A percentile compares a stretch with the other conserved stretches of the same genome.
These are phyloP conservation scores for Coemansia sp. DNA, from an alignment of 192 early-diverging fungal genomes.

Conservation along the genomic window DNA sequence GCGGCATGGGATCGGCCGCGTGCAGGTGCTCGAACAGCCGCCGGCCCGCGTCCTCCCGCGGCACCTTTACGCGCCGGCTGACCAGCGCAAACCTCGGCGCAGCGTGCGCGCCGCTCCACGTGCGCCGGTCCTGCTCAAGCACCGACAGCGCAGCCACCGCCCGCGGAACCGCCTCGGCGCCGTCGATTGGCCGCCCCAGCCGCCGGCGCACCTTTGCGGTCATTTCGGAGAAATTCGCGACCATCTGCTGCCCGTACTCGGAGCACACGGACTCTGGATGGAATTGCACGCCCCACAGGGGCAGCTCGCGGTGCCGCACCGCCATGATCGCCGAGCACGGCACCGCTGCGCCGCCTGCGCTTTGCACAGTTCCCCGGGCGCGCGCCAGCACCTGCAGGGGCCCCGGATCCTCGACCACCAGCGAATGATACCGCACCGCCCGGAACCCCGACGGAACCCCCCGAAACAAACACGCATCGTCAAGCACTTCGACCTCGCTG, in stretches of 20 bases:
- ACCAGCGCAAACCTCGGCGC: constrained; percentile 15
- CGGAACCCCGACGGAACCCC: constrained; percentile 61
- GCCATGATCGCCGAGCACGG: constrained; percentile 67
- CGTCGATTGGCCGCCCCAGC: too few species aligned
- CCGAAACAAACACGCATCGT: constrained; percentile 51
- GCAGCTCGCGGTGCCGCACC: constrained; percentile 61
- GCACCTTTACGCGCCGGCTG: constrained; percentile 13
- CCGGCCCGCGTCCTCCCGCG: neutral
- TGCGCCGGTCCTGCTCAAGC: constrained; percentile 2
- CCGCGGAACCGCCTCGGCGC: too few species aligned
- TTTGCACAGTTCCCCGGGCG: constrained; percentile 12
- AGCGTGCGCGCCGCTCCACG: neutral
- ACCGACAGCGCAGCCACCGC: constrained; percentile 16
- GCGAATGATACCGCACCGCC: constrained; percentile 88
- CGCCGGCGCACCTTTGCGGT: too few species aligned
- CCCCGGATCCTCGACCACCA: constrained; percentile 58
- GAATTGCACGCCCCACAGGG: constrained; percentile 90
- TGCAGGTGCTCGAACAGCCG: constrained; percentile 4
- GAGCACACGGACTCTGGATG: constrained; percentile 95
- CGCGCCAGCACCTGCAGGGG: constrained; percentile 29
- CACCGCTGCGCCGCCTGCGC: neutral
- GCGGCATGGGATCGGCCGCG: constrained; percentile 26
- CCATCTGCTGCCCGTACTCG: constrained; percentile 64
- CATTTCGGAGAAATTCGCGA: constrained; percentile 64
- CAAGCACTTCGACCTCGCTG: constrained; percentile 43